Conservation (phyloP, 2,329 filamentous ascomycete species). For the Penicillium sp. region DNA sequence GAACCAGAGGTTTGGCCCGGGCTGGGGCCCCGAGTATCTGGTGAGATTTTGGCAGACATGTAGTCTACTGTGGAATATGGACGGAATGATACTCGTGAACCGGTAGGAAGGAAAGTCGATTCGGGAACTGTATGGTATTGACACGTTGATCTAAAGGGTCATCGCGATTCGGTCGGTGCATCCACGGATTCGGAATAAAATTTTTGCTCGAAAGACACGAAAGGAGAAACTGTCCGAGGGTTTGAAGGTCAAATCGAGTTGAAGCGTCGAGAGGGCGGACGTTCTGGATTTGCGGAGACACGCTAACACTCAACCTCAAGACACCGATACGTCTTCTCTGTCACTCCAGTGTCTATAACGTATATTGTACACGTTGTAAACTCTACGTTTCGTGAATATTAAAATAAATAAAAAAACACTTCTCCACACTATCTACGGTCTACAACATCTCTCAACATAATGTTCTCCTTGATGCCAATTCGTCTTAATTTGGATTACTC, state of each 20-base stretch:
- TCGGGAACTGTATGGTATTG: constrained; percentile 3
- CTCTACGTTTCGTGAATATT: too few species aligned
- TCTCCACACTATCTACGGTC: too few species aligned
- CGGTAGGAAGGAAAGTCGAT: constrained; percentile 12
- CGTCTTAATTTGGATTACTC: constrained; percentile 18
- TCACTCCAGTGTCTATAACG: not conserved
- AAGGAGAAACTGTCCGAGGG: not conserved
- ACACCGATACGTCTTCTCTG: constrained; percentile 1
- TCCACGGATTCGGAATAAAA: not conserved
- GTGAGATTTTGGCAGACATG: constrained; percentile 32
- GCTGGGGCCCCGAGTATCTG: constrained; percentile 25
- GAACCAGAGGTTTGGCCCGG: constrained; percentile 26
- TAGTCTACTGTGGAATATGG: not conserved
- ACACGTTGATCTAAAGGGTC: constrained; percentile 12
- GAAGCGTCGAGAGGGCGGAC: constrained; percentile 1
- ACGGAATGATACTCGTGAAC: not conserved
- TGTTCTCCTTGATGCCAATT: not conserved
- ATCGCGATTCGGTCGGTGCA: constrained; percentile 11
- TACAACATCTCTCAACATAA: too few species aligned
- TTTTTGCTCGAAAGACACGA: too few species aligned
- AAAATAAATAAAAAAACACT: too few species aligned
- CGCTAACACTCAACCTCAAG: not conserved
- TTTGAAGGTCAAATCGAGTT: not conserved
- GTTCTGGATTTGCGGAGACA: constrained; percentile 7
- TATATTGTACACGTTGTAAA: not conserved